A percentile compares a stretch with the other conserved stretches of the same genome.
These are phyloP conservation scores for Fibroporia radiculosa DNA, from an alignment of 768 basidiomycete species.

Conservation along the genomic window DNA sequence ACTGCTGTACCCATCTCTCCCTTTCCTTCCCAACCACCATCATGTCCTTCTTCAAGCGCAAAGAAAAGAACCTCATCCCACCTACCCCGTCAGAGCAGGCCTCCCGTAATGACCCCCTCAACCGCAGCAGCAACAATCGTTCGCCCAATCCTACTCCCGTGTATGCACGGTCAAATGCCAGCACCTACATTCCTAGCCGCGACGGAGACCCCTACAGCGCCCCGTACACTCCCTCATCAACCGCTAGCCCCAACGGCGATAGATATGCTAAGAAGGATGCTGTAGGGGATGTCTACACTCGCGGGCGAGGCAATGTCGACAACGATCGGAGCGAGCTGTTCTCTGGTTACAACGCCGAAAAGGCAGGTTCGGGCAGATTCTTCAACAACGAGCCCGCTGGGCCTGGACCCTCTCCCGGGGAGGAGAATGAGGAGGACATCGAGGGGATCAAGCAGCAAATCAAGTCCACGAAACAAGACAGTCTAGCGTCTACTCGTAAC, in stretches of 20 bases:
- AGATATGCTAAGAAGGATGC: constrained; percentile 45
- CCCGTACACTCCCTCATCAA: constrained; percentile 12
- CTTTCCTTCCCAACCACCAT: background rate
- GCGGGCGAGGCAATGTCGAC: constrained; percentile 52
- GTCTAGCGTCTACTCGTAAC: constrained; percentile 82
- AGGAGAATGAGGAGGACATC: constrained; percentile 79
- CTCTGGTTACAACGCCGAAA: constrained; percentile 60
- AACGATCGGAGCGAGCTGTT: constrained; percentile 69
- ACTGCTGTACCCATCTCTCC: constrained; percentile 1
- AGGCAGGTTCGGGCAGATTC: constrained; percentile 55
- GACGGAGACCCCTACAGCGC: constrained; percentile 53
- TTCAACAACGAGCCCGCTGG: constrained; percentile 47
- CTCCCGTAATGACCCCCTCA: constrained; percentile 19
- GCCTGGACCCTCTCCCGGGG: constrained; percentile 44
- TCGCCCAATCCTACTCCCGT: constrained; percentile 30
- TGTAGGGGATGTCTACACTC: constrained; percentile 60
- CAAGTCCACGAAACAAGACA: constrained; percentile 84
- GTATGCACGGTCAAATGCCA: constrained; percentile 42
- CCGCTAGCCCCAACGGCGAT: constrained; percentile 21
- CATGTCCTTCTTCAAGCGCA: constrained; percentile 69
- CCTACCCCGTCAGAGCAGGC: constrained; percentile 40
- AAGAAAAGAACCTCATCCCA: constrained; percentile 58
- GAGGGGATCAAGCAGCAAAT: constrained; percentile 96
- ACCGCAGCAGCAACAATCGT: constrained; percentile 26
- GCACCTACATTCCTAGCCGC: constrained; percentile 61